Base-by-base conservation (phyloP, 768 basidiomycete species). In the Amyloporia xantha region DNA sequence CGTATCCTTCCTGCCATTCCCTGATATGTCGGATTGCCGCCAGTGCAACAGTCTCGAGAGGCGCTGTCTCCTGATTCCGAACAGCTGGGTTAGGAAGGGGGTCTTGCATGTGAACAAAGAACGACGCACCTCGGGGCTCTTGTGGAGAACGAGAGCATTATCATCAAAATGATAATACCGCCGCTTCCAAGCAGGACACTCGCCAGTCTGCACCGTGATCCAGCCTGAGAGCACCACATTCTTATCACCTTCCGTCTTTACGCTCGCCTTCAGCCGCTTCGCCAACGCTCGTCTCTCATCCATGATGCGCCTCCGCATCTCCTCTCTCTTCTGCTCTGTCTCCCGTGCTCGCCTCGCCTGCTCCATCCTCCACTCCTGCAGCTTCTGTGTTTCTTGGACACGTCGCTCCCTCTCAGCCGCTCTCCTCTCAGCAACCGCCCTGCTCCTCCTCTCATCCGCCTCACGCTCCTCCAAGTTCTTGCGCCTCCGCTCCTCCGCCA, bases 171-270 rank as follows among this genome's bases (percentile, higher is more conserved):
- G 57, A 47, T 61, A 68, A 47, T 58, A 64, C 5, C 68, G 56
- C 30, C 68, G 54, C 44, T 62, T 62, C 63, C 65, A 69, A 17
- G 58, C 56, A n/a, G 59, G 44, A 17, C 49, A 58, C 19, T 54
- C 57, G 20, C 52, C 50, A 10, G 58, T 53, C 46, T 68, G 65
- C 1, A 66, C 57, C 12, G 66, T 64, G 33, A 68, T 48, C 62
- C 66, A 65, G 19, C 66, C 66, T 9, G 50, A 60, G 48, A 54
- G 23, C 3, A 54, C 48, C 25, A 58, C 54, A 20, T 40, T 35
- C 11, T 40, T 45, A 13, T 12, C 30, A 44, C 15, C 55, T 41
- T 17, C 38, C 36, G 48, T 39, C 45, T 47, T 46, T 38, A 15
- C 56, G 36, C 48, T 54, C n/a, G 41, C 52, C 50, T 49, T 54